A percentile compares a stretch with the other conserved stretches of the same genome.
Conservation (phyloP, 441 rosid genomes). For the Bruguiera hainesii region DNA sequence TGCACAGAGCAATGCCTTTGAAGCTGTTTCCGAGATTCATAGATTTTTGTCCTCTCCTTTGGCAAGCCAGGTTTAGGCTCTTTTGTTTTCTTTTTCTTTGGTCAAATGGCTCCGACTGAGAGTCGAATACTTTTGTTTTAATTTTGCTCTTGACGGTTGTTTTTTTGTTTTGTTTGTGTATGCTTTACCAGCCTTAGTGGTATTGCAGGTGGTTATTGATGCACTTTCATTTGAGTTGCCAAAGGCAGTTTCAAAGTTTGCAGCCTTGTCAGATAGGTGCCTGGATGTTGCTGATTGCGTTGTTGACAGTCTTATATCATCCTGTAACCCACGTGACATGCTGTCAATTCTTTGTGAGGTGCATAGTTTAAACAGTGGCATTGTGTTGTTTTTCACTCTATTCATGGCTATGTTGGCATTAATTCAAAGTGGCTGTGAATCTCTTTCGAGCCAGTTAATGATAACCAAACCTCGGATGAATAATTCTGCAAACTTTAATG, state of each 20-base stretch:
- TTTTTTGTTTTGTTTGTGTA: slow-evolving; percentile 2
- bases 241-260: slow-evolving; percentile 58
- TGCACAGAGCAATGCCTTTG: slow-evolving; percentile 33
- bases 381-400: not conserved
- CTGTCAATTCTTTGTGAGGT: slow-evolving; percentile 86
- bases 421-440: not conserved
- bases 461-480: not conserved
- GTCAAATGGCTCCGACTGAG: too few species aligned
- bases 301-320: slow-evolving; percentile 43
- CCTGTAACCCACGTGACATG: slow-evolving; percentile 85
- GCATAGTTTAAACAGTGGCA: slow-evolving; percentile 3
- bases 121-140: too few species aligned
- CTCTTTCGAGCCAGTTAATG: not conserved
- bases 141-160: not conserved
- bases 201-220: slow-evolving; percentile 56
- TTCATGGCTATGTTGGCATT: not conserved
- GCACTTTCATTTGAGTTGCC: slow-evolving; percentile 76
- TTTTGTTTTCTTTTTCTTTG: not conserved
- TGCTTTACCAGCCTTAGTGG: slow-evolving; percentile 12
- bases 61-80: slow-evolving; percentile 47
- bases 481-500: not conserved
- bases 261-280: slow-evolving; percentile 43
- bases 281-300: slow-evolving; percentile 45
- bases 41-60: slow-evolving; percentile 41
- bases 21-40: slow-evolving; percentile 39